Base-by-base conservation (phyloP, 1,284 basidiomycete genomes). In the Hortiboletus rubellus region DNA sequence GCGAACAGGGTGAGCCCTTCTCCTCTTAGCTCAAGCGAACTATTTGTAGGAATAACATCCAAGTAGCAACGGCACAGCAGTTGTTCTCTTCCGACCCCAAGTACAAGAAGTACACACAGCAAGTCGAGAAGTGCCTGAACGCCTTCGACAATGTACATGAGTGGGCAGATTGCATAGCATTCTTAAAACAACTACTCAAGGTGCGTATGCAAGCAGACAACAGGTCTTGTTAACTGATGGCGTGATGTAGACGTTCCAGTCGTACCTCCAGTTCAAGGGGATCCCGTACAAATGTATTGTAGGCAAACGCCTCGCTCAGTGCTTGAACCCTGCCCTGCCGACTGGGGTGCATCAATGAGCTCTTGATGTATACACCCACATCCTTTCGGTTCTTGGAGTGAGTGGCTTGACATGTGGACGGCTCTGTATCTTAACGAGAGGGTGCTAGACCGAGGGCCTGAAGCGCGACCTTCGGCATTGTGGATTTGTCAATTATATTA, bases 161-260 rank as follows among this genome's bases (percentile, higher is more conserved):
- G 78, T 99, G 97, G 97, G 96, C 97, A 57, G 97, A 99, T 78
- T 99, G 96, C 73, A 98, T 98, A 71, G 91, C 96, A 44, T 99
- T 99, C 76, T 77, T 99, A 68, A 96, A 95, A 66, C 89, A 96
- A 60, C 76, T 99, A 57, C 85, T 98, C 64, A 99, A 98, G 83
- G 95, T 72, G 42, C 44, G 51, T 54, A 41, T 60, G 24, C 27
- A 46, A 22, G 27, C 7, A 10, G 33, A 58, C 47, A 9, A 34
- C 42, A 6, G 3, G 9, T 30, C 33, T 41, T n/a, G 30, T 34
- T 46, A 15, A 18, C 49, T 55, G 37, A 60, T 46, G 12, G 18
- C 44, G 37, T 31, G 14, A 27, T 43, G 11, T 69, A 96, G 93
- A 92, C 95, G 0, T 86, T 99, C 42, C 96, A 99, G 78, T 85